Evolutionary conservation across 1,284 basidiomycete species (phyloP).

Genomic region (Fomitopsis palustris): DNA sequence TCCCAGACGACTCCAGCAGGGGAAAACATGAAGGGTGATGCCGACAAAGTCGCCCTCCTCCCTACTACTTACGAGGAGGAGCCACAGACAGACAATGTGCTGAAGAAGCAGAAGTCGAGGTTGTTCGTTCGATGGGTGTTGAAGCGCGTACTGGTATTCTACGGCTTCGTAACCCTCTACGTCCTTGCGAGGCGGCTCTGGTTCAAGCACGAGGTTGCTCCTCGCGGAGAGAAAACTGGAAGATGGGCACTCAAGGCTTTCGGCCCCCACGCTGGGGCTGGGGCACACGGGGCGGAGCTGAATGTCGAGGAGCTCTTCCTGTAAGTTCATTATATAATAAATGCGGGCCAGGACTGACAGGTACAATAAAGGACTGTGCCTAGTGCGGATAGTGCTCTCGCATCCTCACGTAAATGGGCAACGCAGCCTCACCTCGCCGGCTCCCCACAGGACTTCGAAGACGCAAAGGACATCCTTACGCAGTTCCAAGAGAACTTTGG

Average conservation of each 20-base stretch:
- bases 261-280: not conserved
- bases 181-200: slow-evolving; percentile 1
- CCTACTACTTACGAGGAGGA: not conserved
- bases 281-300: not conserved
- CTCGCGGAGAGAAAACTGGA: not conserved
- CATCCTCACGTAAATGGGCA: slow-evolving; percentile 55
- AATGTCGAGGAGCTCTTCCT: slow-evolving; percentile 7
- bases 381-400: slow-evolving; percentile 48
- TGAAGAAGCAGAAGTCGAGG: not conserved
- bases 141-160: not conserved
- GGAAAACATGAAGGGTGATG: slow-evolving; percentile 4
- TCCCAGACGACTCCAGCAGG: not conserved
- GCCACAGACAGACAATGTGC: no score
- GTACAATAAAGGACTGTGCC: slow-evolving; percentile 47
- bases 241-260: slow-evolving; percentile 6
- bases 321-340: not conserved
- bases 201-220: not conserved
- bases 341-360: not conserved
- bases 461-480: slow-evolving; percentile 60
- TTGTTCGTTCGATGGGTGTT: not conserved
- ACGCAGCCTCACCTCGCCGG: slow-evolving; percentile 74
- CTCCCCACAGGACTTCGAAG: slow-evolving; percentile 57
- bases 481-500: slow-evolving; percentile 62
- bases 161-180: not conserved
- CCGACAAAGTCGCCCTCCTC: slow-evolving; percentile 1